phyloP scores from a whole-genome alignment of 805 yeast genomes.

The Yamadazyma nakazawae region DNA sequence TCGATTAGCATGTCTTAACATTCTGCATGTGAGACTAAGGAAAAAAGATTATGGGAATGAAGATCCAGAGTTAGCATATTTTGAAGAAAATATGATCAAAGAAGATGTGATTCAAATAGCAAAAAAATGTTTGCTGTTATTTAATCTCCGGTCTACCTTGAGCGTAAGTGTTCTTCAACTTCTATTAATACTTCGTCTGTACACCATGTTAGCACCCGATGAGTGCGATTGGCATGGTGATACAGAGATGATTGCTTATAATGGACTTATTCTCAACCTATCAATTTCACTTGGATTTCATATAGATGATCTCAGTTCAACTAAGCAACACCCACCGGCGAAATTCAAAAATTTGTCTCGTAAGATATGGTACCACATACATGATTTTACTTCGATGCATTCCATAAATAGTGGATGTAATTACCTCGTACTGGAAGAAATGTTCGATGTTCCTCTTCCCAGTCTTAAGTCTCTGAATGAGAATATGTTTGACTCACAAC shows the following conservation, averaged over 20 bases:
- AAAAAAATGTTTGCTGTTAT: constrained; percentile 32
- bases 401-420: constrained; percentile 3
- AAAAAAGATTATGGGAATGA: no score
- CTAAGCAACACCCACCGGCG: neutral
- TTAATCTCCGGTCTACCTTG: constrained; percentile 32
- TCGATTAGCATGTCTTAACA: constrained; percentile 27
- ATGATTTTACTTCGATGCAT: neutral
- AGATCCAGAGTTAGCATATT: constrained; percentile 19
- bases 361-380: constrained; percentile 3
- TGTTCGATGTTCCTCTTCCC: neutral
- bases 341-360: constrained; percentile 1
- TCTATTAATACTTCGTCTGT: constrained; percentile 49
- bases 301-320: neutral
- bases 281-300: constrained; percentile 1
- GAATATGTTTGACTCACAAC: neutral
- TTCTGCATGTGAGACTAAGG: neutral
- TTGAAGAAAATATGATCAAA: constrained; percentile 26
- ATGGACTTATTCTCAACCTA: constrained; percentile 44
- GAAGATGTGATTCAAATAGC: constrained; percentile 29
- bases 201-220: constrained; percentile 47
- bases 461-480: neutral
- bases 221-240: constrained; percentile 60
- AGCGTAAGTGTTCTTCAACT: constrained; percentile 53
- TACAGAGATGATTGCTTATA: constrained; percentile 46
- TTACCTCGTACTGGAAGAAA: neutral